Base-by-base conservation (phyloP, 140 eudicot species). In the Ambrosia hybrid region DNA sequence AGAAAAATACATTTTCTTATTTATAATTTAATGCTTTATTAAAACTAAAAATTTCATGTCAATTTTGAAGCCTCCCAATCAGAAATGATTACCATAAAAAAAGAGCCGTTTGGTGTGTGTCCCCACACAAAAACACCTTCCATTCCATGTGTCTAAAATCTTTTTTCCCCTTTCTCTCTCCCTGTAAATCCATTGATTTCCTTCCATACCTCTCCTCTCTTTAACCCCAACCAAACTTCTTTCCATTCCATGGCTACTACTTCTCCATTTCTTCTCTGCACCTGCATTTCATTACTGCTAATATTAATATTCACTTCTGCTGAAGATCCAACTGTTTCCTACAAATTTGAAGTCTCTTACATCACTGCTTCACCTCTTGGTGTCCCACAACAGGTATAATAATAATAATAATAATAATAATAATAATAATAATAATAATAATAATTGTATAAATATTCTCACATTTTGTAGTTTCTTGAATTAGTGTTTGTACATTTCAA, bases 281-380 rank as follows among this genome's bases (percentile, higher is more conserved):
- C 82, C 82, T 70, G 34, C 88, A 83, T 91, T 83, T 68, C 74
- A 66, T 69, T 88, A 59, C 78, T 91, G 14, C 56, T 30, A 30
- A 30, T 79, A 21, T 21, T 21, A 70, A 81, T 73, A 75, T 83
- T 73, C 39, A 71, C 81, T 53, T 79, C 39, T 16, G 98, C 98
- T 76, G 96, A 59, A 73, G 98, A 92, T 82, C 90, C 98, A 15
- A 76, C 74, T 60, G 81, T 78, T 60, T 60, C 75, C 51, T 87
- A 75, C 57, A 72, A 92, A 3, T 92, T 92, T 73, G 98, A 65
- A 51, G 81, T 92, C 55, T 87, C 98, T 51, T 89, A 92, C 85
- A 92, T 89, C 30, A 89, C 92, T 74, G 98, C 98, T 57, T 92
- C 98, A 74, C 98, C 98, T 38, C 85, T 92, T 66, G 98, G 98